These are phyloP conservation scores for Mucor velutinosus DNA, from an alignment of 371 early-diverging fungal species.

Conservation along the genomic window DNA sequence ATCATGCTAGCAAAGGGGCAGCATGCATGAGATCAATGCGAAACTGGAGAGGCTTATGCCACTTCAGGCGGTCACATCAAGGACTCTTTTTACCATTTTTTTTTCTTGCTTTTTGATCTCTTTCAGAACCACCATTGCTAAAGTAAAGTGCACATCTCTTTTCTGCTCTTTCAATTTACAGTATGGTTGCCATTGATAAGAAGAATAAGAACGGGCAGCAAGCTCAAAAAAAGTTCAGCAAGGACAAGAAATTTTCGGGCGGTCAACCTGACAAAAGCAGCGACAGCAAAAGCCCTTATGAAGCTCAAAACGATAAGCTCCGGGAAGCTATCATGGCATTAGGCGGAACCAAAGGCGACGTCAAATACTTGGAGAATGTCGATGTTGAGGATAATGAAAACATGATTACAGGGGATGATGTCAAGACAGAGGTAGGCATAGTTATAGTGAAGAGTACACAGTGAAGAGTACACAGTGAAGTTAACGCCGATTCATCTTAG, in stretches of 20 bases:
- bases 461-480: background rate
- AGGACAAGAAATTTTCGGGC: background rate
- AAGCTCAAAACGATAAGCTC: slow-evolving; percentile 19
- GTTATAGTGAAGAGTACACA: background rate
- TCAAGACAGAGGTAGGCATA: slow-evolving; percentile 15
- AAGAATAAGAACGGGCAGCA: slow-evolving; percentile 17
- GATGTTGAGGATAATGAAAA: slow-evolving; percentile 33
- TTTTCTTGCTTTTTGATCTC: background rate
- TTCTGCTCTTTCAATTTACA: background rate
- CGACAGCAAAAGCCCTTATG: slow-evolving; percentile 8
- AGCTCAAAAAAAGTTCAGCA: slow-evolving; percentile 4
- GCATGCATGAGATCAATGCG: background rate
- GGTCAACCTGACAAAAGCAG: background rate
- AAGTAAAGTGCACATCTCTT: background rate
- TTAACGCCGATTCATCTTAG: background rate
- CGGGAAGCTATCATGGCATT: slow-evolving; percentile 36
- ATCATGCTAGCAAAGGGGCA: background rate
- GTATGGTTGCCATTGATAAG: slow-evolving; percentile 18
- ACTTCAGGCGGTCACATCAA: background rate
- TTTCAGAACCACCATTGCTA: background rate
- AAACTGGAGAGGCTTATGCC: slow-evolving; percentile 1
- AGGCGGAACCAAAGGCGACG: slow-evolving; percentile 46
- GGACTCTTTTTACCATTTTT: slow-evolving; percentile 6
- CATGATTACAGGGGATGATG: slow-evolving; percentile 17
- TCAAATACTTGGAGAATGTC: slow-evolving; percentile 36